Evolutionary conservation across 2,329 filamentous ascomycete species (phyloP).

Genomic region (Coleophoma cylindrospora): DNA sequence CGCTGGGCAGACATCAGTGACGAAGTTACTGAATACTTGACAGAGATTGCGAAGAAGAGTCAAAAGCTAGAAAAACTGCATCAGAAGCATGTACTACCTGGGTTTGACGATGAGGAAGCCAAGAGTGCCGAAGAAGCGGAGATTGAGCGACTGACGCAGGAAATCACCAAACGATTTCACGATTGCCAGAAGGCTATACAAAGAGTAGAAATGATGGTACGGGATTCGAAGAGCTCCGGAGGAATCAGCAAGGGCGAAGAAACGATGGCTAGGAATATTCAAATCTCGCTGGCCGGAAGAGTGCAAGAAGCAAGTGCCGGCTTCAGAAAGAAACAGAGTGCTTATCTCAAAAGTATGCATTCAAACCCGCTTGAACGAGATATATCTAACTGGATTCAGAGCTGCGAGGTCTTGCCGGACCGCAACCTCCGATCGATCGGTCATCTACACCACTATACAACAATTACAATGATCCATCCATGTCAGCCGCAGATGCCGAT

Average conservation of each 20-base stretch:
- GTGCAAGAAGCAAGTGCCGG: constrained; percentile 88
- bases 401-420: constrained; percentile 67
- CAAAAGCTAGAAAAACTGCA: constrained; percentile 86
- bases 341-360: constrained; percentile 81
- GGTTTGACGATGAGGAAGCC: constrained; percentile 91
- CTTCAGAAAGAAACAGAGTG: constrained; percentile 96
- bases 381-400: constrained; percentile 41
- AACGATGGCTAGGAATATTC: constrained; percentile 93
- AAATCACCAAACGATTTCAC: constrained; percentile 85
- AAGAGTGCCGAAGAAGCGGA: constrained; percentile 82
- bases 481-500: constrained; percentile 92
- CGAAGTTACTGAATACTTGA: constrained; percentile 80
- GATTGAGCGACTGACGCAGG: constrained; percentile 86
- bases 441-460: constrained; percentile 43
- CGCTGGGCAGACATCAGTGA: constrained; percentile 95
- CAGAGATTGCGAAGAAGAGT: constrained; percentile 76
- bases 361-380: not conserved
- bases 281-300: constrained; percentile 80
- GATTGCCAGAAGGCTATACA: constrained; percentile 86
- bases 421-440: constrained; percentile 48
- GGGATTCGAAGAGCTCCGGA: constrained; percentile 69
- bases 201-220: constrained; percentile 80
- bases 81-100: constrained; percentile 93
- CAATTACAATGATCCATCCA: constrained; percentile 74
- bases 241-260: constrained; percentile 79